Evolutionary conservation across 192 early-diverging fungal species (phyloP).

Genomic region (Coemansia sp.): DNA sequence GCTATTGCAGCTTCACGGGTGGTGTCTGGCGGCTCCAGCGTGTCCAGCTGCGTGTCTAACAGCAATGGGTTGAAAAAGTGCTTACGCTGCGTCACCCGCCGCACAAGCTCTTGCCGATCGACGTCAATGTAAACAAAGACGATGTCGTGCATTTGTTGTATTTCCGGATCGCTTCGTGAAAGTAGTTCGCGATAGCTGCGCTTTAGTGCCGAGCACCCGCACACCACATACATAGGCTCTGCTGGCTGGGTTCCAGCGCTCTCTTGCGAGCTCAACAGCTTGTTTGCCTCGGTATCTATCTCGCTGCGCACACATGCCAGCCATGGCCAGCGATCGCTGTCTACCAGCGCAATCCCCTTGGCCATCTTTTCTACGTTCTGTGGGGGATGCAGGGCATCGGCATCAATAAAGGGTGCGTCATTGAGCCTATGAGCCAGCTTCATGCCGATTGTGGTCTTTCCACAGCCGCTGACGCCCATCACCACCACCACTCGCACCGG

Average conservation of each 20-base stretch:
- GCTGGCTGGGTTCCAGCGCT: neutral
- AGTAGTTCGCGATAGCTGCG: conserved; percentile 65
- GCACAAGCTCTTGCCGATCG: conserved; percentile 38
- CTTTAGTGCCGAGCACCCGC: conserved; percentile 66
- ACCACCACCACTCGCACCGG: conserved; percentile 56
- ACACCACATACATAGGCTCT: conserved; percentile 45
- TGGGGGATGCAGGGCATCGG: conserved; percentile 62
- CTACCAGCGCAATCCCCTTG: conserved; percentile 56
- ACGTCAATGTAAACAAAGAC: conserved; percentile 64
- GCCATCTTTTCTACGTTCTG: conserved; percentile 65
- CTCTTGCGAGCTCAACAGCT: conserved; percentile 10
- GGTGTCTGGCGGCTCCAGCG: conserved; percentile 54
- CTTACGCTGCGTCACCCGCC: conserved; percentile 51
- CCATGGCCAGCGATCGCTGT: conserved; percentile 71
- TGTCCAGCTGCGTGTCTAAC: conserved; percentile 62
- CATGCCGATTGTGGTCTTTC: conserved; percentile 59
- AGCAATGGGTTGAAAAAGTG: conserved; percentile 60
- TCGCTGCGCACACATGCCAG: conserved; percentile 51
- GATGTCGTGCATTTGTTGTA: conserved; percentile 25
- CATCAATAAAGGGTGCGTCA: conserved; percentile 58
- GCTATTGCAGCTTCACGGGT: conserved; percentile 34
- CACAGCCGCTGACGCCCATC: conserved; percentile 66
- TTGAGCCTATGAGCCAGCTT: conserved; percentile 42
- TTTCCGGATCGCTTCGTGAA: conserved; percentile 25
- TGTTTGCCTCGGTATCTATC: conserved; percentile 25